Percentiles rank a stretch among this genome's conserved stretches.
Evolutionary conservation across 1,284 basidiomycete genomes (phyloP).

Genomic region (Kalmanozyma brasiliensis): DNA sequence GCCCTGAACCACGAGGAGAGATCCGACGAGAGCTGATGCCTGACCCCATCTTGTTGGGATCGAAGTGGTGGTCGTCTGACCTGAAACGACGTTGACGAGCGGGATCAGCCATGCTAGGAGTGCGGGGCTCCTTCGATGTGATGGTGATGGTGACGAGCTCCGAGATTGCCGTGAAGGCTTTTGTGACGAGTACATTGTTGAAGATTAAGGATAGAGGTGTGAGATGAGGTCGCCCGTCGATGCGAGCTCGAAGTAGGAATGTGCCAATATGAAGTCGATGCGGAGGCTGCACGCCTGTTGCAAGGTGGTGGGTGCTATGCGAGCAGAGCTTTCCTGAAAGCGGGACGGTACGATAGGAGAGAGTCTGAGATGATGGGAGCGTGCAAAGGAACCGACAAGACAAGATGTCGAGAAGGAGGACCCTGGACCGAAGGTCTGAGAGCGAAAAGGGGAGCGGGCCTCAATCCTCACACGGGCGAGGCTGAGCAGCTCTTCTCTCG

Average conservation of each 20-base stretch:
- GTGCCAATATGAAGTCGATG: constrained; percentile 39
- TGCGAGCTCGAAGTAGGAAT: constrained; percentile 20
- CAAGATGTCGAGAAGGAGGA: too few relatives aligned
- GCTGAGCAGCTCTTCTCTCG: too few relatives aligned
- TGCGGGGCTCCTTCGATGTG: not conserved
- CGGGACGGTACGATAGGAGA: too few relatives aligned
- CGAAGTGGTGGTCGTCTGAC: constrained; percentile 6
- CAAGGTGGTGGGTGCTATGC: constrained; percentile 6
- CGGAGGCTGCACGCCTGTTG: constrained; percentile 29
- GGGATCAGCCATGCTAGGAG: constrained; percentile 8
- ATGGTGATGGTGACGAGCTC: not conserved
- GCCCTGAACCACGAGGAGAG: constrained; percentile 55
- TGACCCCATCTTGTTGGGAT: constrained; percentile 56
- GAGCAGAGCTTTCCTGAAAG: too few relatives aligned
- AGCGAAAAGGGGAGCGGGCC: too few relatives aligned
- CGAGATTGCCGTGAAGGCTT: constrained; percentile 1
- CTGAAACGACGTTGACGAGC: constrained; percentile 13
- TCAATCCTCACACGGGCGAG: too few relatives aligned
- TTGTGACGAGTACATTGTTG: constrained; percentile 5
- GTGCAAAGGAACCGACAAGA: too few relatives aligned
- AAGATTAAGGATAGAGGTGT: constrained; percentile 1
- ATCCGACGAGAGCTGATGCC: constrained; percentile 50
- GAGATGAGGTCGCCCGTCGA: constrained; percentile 33
- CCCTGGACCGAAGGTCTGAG: too few relatives aligned
- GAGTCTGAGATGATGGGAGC: too few relatives aligned